Evolutionary conservation across 2,329 filamentous ascomycete genomes (phyloP), one percentile per base, ranked within the genome.

Genomic region (Thielaviopsis euricoi): DNA sequence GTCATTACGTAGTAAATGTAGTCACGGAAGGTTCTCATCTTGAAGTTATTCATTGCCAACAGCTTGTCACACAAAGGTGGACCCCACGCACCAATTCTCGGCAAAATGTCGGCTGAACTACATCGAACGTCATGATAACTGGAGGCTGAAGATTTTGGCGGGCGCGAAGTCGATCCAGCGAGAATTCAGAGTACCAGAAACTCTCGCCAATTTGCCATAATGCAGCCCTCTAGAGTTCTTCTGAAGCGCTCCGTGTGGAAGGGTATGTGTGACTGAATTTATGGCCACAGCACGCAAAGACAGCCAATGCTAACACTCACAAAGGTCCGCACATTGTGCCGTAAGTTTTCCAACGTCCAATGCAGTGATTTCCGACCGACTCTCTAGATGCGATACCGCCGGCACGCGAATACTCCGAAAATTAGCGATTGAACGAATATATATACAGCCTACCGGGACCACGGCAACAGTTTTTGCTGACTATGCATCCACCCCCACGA

Each of bases 191-290:
- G 43, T 10, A 48, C n/a, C n/a, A 48, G n/a, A 48, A 48, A 19
- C n/a, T 48, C n/a, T 48, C 43, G 17, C n/a, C 43, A 48, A 48
- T 10, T 21, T 21, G 66, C 54, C 46, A 52, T 17, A 66, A 89
- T 89, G 86, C 77, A 83, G 69, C 78, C 83, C 62, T 87, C 86
- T 64, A 76, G 81, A 66, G 76, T 74, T 66, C 77, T 87, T 19
- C 68, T 86, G 43, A 83, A 82, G 73, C 84, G 88, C 65, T 93
- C 88, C 54, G 83, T 90, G 66, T 94, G 88, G 88, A 94, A 94
- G 78, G 88, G 88, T 89, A 71, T 64, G 71, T 60, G 40, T 25
- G 51, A 22, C 22, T 15, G 17, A 22, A 25, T 25, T 40, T 55
- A 49, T 55, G 21, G n/a, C 43, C 9, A 10, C 12, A 55, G 21